Conservation (phyloP, 805 yeast species). For the Lipomyces spencermartinsiae region DNA sequence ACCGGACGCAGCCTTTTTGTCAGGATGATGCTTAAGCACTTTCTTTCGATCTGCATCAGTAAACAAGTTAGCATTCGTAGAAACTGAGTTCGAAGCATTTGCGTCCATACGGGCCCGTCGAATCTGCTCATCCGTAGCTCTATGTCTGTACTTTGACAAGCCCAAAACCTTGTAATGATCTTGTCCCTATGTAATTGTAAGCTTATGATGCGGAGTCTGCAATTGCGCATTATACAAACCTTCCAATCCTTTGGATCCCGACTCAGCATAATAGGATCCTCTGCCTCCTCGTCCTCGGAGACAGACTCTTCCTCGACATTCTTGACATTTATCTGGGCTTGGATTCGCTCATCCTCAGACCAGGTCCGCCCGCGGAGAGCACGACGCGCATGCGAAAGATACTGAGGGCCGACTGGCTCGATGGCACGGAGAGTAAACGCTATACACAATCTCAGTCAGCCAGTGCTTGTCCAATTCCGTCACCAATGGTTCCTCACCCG, state of each 20-base stretch:
- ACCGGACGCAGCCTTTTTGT: constrained; percentile 92
- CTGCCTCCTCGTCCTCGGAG: constrained; percentile 65
- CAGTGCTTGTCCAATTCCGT: background rate
- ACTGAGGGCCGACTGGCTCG: constrained; percentile 96
- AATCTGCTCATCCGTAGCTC: constrained; percentile 89
- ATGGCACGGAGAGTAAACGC: constrained; percentile 61
- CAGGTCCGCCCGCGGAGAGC: constrained; percentile 96
- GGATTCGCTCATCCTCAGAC: constrained; percentile 94
- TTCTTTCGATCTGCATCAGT: constrained; percentile 66
- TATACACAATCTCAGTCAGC: background rate
- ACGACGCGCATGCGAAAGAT: constrained; percentile 96
- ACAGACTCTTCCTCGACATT: constrained; percentile 63
- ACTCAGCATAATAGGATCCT: constrained; percentile 76
- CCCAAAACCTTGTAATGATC: constrained; percentile 97
- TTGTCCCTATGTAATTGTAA: constrained; percentile 54
- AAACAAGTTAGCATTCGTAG: background rate
- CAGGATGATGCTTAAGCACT: constrained; percentile 97
- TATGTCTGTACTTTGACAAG: constrained; percentile 85
- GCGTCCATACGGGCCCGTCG: constrained; percentile 75
- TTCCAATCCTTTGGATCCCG: constrained; percentile 99
- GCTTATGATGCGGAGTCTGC: background rate
- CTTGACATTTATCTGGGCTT: constrained; percentile 86
- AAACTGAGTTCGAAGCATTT: background rate
- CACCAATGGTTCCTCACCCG: constrained; percentile 15
- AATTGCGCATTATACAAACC: constrained; percentile 31